phyloP scores from a whole-genome alignment of 2,329 filamentous ascomycete species.

The Pseudopyricularia javanii region DNA sequence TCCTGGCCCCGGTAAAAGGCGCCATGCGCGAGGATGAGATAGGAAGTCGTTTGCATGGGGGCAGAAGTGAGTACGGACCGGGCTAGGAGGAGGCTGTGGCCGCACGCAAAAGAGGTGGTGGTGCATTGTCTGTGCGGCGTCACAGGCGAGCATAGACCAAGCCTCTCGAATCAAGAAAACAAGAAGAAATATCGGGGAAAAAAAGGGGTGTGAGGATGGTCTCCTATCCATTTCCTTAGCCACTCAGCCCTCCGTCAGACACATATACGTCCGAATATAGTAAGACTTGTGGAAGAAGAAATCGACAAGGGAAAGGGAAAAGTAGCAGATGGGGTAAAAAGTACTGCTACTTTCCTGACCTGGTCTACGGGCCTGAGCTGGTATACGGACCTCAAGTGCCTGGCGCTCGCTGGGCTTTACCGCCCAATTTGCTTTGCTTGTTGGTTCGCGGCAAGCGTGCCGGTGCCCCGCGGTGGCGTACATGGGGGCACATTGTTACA shows the following conservation, averaged over 20 bases:
- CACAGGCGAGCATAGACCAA: neutral
- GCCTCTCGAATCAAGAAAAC: neutral
- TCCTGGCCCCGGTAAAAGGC: neutral
- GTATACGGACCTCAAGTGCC: neutral
- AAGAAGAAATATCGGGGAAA: neutral
- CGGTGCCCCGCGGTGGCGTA: neutral
- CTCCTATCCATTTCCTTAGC: no score
- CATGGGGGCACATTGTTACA: neutral
- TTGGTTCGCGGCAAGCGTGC: neutral
- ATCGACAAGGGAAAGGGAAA: no score
- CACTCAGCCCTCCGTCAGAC: no score
- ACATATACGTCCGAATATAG: no score
- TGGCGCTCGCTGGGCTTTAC: neutral
- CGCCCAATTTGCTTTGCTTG: neutral
- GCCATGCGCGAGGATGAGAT: neutral
- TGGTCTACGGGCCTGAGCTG: neutral
- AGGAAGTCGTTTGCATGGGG: neutral
- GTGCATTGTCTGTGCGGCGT: neutral
- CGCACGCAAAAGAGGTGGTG: neutral
- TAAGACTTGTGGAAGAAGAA: no score
- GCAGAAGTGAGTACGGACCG: no score
- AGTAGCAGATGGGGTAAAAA: no score
- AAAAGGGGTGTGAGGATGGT: no score
- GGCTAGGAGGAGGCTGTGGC: neutral
- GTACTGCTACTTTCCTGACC: neutral